Evolutionary conservation across 2,329 filamentous ascomycete genomes (phyloP).

Genomic region (Cladophialophora yegresii): DNA sequence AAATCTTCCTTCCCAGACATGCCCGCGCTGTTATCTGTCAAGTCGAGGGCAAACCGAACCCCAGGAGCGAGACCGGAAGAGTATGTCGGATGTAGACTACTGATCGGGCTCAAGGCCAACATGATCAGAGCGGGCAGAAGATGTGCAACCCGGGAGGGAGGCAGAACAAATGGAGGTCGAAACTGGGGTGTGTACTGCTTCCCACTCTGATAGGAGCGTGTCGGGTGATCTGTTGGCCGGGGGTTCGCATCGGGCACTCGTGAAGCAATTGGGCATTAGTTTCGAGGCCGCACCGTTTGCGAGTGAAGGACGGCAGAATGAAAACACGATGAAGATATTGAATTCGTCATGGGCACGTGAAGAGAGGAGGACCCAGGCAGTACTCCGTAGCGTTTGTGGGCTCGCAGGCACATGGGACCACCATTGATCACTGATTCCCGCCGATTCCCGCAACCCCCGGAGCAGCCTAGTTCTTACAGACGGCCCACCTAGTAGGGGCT

Average conservation of each 20-base stretch:
- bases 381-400: conserved; percentile 19
- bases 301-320: conserved; percentile 13
- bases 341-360: conserved; percentile 29
- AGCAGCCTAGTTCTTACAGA: conserved; percentile 30
- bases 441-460: conserved; percentile 26
- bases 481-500: conserved; percentile 28
- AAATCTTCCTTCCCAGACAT: conserved; percentile 29
- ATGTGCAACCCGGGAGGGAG: conserved; percentile 17
- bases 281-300: conserved; percentile 19
- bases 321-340: conserved; percentile 23
- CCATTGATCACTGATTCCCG: conserved; percentile 20
- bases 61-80: conserved; percentile 28
- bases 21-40: conserved; percentile 25
- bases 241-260: conserved; percentile 25
- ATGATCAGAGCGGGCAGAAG: conserved; percentile 27
- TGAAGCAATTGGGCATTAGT: conserved; percentile 29
- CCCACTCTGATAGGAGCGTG: conserved; percentile 24
- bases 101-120: conserved; percentile 32
- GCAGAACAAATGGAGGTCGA: conserved; percentile 9
- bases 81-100: conserved; percentile 27
- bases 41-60: conserved; percentile 32
- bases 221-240: conserved; percentile 18
- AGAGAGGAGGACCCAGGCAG: conserved; percentile 16
- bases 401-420: conserved; percentile 12
- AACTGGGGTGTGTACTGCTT: conserved; percentile 18